phyloP scores from a whole-genome alignment of 257 asterid genomes.

The Solanum dulcamara region DNA sequence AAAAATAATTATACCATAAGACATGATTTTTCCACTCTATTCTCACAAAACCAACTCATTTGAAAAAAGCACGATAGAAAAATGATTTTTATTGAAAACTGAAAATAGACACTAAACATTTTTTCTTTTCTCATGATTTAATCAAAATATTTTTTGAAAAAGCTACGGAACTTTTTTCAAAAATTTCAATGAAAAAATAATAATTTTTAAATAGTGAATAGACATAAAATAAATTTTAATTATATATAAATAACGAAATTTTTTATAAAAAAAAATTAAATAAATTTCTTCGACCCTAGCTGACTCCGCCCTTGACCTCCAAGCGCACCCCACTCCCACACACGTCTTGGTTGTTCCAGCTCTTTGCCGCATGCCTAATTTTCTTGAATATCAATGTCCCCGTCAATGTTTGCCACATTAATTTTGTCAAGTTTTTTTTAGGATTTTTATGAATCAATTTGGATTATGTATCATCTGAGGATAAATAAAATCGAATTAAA shows the following conservation, averaged over 20 bases:
- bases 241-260: background rate
- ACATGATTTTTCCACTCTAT: background rate
- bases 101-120: background rate
- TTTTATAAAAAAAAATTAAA: too few species aligned
- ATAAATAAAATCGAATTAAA: too few species aligned
- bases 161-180: background rate
- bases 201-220: background rate
- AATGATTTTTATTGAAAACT: background rate
- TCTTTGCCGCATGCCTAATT: background rate
- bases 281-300: background rate
- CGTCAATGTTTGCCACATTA: background rate
- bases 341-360: background rate
- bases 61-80: background rate
- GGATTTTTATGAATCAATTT: background rate
- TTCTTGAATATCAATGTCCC: background rate
- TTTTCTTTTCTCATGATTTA: background rate
- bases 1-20: background rate
- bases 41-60: background rate
- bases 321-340: background rate
- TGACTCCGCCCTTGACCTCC: background rate
- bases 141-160: background rate
- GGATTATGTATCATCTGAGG: too few species aligned
- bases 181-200: background rate
- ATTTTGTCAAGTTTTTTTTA: background rate
- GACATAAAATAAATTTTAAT: background rate